These are phyloP conservation scores for Triticum urartu DNA, from an alignment of 176 grass and related monocot genomes.

Conservation along the genomic window DNA sequence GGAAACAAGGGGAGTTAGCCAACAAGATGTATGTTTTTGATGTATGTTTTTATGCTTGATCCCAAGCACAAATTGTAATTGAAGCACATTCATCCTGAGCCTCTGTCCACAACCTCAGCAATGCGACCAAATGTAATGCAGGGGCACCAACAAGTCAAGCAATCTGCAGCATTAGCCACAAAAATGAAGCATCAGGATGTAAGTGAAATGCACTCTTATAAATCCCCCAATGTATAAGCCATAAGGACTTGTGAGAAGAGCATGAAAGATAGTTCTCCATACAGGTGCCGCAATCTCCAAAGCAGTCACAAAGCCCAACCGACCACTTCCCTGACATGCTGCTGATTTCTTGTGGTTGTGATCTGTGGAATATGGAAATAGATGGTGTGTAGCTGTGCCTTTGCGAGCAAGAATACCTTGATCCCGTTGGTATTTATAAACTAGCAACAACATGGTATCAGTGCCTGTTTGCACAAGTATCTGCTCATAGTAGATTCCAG, in stretches of 20 bases:
- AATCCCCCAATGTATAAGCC: no score
- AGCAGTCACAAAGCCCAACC: constrained; percentile 40
- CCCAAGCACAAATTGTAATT: not conserved
- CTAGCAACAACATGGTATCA: not conserved
- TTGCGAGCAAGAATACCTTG: not conserved
- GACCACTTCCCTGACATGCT: constrained; percentile 44
- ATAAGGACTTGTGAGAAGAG: not conserved
- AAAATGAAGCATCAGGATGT: not conserved
- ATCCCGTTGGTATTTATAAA: constrained; percentile 22
- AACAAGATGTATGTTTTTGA: not conserved
- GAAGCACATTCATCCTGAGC: constrained; percentile 34
- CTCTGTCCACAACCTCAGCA: constrained; percentile 55
- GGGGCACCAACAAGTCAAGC: constrained; percentile 66
- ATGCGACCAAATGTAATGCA: constrained; percentile 63
- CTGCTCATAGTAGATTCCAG: not conserved
- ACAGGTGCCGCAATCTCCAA: constrained; percentile 42
- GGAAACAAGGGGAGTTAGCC: not conserved
- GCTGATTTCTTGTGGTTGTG: not conserved
- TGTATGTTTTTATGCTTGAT: not conserved
- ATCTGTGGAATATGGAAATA: not conserved
- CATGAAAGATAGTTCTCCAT: not conserved
- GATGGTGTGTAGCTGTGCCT: not conserved
- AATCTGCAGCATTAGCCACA: constrained; percentile 17
- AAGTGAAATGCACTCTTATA: not conserved
- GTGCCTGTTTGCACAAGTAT: not conserved